phyloP scores from a whole-genome alignment of 1,284 basidiomycete genomes.

The Rhizoctonia solani region DNA sequence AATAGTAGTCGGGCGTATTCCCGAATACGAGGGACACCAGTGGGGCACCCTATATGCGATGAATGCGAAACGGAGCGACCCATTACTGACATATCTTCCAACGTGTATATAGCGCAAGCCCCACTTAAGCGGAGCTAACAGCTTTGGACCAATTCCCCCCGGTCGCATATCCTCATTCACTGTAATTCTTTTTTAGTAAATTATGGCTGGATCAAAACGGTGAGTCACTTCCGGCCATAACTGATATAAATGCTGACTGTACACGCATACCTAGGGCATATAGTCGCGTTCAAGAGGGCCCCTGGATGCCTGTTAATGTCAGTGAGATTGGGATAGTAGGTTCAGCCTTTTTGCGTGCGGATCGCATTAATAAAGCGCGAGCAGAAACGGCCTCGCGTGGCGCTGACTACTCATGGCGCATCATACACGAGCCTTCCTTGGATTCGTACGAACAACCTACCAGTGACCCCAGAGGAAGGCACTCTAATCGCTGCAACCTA shows the following conservation, averaged over 20 bases:
- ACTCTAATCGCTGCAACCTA: background rate
- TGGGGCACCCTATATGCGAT: too few relatives aligned
- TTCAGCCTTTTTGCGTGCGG: background rate
- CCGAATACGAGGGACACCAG: too few relatives aligned
- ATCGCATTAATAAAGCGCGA: background rate
- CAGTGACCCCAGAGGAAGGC: background rate
- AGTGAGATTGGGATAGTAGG: background rate
- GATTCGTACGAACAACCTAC: background rate
- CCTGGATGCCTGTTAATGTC: constrained; percentile 1
- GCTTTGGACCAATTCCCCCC: too few relatives aligned
- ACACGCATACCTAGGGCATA: constrained; percentile 1
- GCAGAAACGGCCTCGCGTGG: background rate
- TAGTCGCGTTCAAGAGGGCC: constrained; percentile 17
- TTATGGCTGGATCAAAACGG: too few relatives aligned
- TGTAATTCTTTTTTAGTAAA: too few relatives aligned
- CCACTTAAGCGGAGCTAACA: too few relatives aligned
- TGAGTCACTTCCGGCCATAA: background rate
- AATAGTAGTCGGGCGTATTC: too few relatives aligned
- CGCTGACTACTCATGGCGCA: background rate
- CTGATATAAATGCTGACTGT: background rate
- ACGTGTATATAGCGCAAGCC: too few relatives aligned
- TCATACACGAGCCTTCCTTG: background rate
- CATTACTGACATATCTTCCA: too few relatives aligned
- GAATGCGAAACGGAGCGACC: too few relatives aligned
- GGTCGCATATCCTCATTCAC: too few relatives aligned